Evolutionary conservation across 2,329 filamentous ascomycete species (phyloP).

Genomic region (Rutstroemia sp.): DNA sequence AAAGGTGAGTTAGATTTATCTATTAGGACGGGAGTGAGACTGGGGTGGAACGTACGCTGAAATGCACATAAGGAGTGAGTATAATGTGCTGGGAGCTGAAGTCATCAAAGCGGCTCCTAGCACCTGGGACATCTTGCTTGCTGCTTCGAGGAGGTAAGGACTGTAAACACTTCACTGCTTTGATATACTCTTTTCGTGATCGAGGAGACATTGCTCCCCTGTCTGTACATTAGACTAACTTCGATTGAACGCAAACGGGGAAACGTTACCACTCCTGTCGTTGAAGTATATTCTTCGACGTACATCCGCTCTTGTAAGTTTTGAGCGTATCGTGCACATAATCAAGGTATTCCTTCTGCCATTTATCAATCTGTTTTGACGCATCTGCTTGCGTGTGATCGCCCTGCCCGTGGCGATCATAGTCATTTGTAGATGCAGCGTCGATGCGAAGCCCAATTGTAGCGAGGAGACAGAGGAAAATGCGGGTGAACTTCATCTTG

Average conservation of each 20-base stretch:
- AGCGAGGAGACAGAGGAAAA: neutral
- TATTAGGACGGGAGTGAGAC: neutral
- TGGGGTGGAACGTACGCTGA: slow-evolving; percentile 14
- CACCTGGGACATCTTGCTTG: slow-evolving; percentile 24
- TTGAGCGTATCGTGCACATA: neutral
- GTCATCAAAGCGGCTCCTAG: slow-evolving; percentile 31
- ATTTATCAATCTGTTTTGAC: neutral
- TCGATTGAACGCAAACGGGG: too few relatives aligned
- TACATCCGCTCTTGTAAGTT: neutral
- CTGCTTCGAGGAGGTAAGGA: slow-evolving; percentile 29
- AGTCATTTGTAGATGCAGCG: neutral
- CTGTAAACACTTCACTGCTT: slow-evolving; percentile 34
- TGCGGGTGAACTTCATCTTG: neutral
- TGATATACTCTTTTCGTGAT: slow-evolving; percentile 27
- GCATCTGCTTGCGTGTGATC: neutral
- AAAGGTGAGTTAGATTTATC: neutral
- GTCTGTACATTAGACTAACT: too few relatives aligned
- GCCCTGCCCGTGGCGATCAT: neutral
- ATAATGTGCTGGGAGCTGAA: slow-evolving; percentile 32
- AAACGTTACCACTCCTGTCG: slow-evolving; percentile 1
- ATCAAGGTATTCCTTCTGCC: neutral
- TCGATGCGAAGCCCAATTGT: neutral
- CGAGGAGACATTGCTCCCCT: slow-evolving; percentile 1
- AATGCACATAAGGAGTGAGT: slow-evolving; percentile 25
- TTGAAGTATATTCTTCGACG: neutral